Evolutionary conservation across 106 monocot genomes (phyloP).

Genomic region (Platanthera guangdongensis): DNA sequence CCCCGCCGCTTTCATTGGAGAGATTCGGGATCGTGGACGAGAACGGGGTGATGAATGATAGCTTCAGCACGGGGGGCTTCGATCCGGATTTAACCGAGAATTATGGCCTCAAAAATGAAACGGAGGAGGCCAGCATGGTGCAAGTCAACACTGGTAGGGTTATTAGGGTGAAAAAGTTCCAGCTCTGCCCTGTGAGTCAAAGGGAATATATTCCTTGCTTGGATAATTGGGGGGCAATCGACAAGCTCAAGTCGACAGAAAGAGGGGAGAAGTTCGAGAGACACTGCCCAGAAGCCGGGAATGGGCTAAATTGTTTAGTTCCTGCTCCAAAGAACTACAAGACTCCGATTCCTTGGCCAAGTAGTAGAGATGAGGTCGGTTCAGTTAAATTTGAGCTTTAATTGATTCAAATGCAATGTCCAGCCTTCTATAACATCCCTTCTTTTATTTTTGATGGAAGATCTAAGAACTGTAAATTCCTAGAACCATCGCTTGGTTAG

Average conservation of each 20-base stretch:
- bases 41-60: conserved; percentile 57
- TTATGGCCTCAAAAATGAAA: conserved; percentile 10
- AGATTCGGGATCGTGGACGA: conserved; percentile 72
- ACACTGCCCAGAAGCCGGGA: conserved; percentile 51
- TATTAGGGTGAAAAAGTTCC: conserved; percentile 37
- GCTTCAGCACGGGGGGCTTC: conserved; percentile 40
- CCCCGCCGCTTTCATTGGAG: conserved; percentile 31
- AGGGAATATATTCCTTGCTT: conserved; percentile 87
- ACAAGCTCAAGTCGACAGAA: conserved; percentile 50
- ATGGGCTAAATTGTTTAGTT: conserved; percentile 55
- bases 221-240: conserved; percentile 71
- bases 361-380: conserved; percentile 76
- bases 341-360: conserved; percentile 78
- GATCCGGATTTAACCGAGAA: conserved; percentile 31
- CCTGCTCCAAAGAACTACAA: conserved; percentile 67
- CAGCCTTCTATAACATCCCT: too few relatives aligned
- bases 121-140: not conserved
- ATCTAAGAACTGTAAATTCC: not conserved
- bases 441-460: not conserved
- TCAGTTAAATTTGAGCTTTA: not conserved
- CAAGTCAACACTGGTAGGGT: conserved; percentile 8
- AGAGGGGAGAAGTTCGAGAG: conserved; percentile 79
- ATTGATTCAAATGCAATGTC: not conserved
- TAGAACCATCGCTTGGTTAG: too few relatives aligned
- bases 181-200: conserved; percentile 44